A percentile compares a stretch with the other conserved stretches of the same genome.
phyloP scores from a whole-genome alignment of 2,329 filamentous ascomycete genomes.

The Incumbomyces delicatus region DNA sequence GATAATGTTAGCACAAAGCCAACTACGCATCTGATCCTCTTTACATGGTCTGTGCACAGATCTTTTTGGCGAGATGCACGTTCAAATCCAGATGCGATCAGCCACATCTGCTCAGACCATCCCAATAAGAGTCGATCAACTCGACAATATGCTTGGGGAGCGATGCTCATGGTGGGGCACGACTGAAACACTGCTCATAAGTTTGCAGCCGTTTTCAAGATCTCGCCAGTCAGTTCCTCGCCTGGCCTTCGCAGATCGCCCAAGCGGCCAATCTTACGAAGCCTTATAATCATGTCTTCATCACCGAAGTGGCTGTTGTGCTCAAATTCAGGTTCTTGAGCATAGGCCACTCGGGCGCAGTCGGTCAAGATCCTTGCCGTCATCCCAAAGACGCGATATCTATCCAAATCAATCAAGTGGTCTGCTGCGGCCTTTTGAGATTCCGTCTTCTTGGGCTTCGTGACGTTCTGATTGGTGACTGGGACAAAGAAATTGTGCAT shows the following conservation, averaged over 20 bases:
- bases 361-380: constrained; percentile 86
- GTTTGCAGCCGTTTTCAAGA: constrained; percentile 36
- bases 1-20: background rate
- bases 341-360: constrained; percentile 75
- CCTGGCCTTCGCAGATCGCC: constrained; percentile 41
- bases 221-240: constrained; percentile 44
- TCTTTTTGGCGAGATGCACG: constrained; percentile 14
- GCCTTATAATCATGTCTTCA: constrained; percentile 52
- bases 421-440: constrained; percentile 31
- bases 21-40: background rate
- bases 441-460: constrained; percentile 43
- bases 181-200: constrained; percentile 7
- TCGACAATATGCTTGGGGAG: no score
- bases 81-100: no score
- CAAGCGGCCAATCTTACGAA: constrained; percentile 49
- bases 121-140: no score
- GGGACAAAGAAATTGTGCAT: constrained; percentile 93
- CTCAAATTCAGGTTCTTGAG: constrained; percentile 74
- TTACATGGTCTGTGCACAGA: background rate
- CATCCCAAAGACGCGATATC: constrained; percentile 90
- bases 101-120: background rate
- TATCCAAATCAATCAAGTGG: constrained; percentile 37
- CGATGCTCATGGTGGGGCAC: no score
- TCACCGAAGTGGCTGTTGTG: constrained; percentile 56
- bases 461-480: constrained; percentile 59